Evolutionary conservation across 2,329 filamentous ascomycete species (phyloP).

Genomic region (Pseudogymnoascus sp.): DNA sequence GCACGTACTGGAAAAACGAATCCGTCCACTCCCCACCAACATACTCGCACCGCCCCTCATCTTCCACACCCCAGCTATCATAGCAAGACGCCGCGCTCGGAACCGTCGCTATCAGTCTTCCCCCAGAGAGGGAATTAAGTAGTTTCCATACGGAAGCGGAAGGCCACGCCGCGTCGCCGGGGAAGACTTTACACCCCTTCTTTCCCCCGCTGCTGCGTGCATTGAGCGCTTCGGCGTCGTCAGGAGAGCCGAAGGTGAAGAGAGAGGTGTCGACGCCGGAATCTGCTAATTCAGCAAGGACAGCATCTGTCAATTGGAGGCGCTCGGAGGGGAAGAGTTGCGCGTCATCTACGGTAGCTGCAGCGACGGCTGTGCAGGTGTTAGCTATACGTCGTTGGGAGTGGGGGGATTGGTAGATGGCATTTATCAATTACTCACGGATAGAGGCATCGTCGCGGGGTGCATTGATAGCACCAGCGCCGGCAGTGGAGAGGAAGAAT

Average conservation of each 20-base stretch:
- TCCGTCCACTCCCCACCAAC: slow-evolving; percentile 27
- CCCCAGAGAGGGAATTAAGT: slow-evolving; percentile 39
- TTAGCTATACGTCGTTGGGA: too few relatives aligned
- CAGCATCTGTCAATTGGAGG: slow-evolving; percentile 17
- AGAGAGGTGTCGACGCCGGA: slow-evolving; percentile 11
- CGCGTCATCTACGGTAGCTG: not conserved
- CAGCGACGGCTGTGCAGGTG: not conserved
- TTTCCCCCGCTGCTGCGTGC: slow-evolving; percentile 29
- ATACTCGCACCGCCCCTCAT: slow-evolving; percentile 29
- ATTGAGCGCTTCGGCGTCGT: not conserved
- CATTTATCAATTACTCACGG: too few relatives aligned
- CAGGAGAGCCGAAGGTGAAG: slow-evolving; percentile 13
- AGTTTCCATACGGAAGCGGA: slow-evolving; percentile 36
- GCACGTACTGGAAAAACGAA: slow-evolving; percentile 35
- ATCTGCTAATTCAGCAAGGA: slow-evolving; percentile 14
- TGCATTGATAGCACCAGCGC: too few relatives aligned
- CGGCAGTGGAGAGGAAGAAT: too few relatives aligned
- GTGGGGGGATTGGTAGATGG: too few relatives aligned
- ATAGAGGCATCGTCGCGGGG: too few relatives aligned
- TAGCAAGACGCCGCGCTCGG: slow-evolving; percentile 41
- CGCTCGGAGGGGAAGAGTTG: slow-evolving; percentile 9
- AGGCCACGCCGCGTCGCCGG: slow-evolving; percentile 38
- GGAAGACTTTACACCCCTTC: slow-evolving; percentile 19
- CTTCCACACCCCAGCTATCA: slow-evolving; percentile 24
- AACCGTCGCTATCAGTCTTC: slow-evolving; percentile 36